These are phyloP conservation scores for Bothriochloa decipiens DNA, from an alignment of 176 grass and related monocot genomes.

Conservation along the genomic window DNA sequence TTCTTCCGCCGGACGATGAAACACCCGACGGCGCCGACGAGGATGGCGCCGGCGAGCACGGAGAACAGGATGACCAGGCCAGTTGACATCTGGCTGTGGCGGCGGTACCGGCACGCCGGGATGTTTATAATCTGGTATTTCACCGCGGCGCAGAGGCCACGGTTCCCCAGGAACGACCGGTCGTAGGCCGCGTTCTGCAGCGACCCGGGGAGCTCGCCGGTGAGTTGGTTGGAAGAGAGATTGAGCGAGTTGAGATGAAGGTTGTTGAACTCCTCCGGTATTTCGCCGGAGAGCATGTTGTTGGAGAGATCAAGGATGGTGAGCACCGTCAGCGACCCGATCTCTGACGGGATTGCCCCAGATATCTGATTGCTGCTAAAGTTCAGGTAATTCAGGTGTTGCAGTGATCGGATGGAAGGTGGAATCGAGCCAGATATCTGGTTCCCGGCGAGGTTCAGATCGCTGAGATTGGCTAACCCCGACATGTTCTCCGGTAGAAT, in stretches of 20 bases:
- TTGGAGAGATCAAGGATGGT: slow-evolving; percentile 63
- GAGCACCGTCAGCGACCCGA: slow-evolving; percentile 48
- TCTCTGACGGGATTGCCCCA: slow-evolving; percentile 42
- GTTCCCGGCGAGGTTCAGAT: slow-evolving; percentile 43
- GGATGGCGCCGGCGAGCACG: slow-evolving; percentile 24
- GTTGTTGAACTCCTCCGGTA: slow-evolving; percentile 53
- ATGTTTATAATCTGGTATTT: slow-evolving; percentile 1
- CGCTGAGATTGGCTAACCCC: slow-evolving; percentile 26
- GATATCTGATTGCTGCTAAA: slow-evolving; percentile 55
- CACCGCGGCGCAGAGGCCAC: slow-evolving; percentile 36
- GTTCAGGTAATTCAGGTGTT: slow-evolving; percentile 17
- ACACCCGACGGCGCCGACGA: slow-evolving; percentile 5
- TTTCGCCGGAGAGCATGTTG: slow-evolving; percentile 53
- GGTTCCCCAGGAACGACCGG: slow-evolving; percentile 50
- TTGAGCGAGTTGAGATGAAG: slow-evolving; percentile 50
- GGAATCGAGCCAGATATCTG: slow-evolving; percentile 53
- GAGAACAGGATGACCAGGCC: slow-evolving; percentile 39
- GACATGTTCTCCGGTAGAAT: slow-evolving; percentile 18
- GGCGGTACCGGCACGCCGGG: not conserved
- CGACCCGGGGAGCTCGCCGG: slow-evolving; percentile 44
- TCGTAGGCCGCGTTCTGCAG: slow-evolving; percentile 44
- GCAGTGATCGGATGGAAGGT: not conserved
- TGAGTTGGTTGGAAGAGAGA: slow-evolving; percentile 64
- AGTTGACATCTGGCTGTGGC: not conserved
- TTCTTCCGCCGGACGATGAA: slow-evolving; percentile 12